Conservation (phyloP, 345 rosid species). For the Populus alba region DNA sequence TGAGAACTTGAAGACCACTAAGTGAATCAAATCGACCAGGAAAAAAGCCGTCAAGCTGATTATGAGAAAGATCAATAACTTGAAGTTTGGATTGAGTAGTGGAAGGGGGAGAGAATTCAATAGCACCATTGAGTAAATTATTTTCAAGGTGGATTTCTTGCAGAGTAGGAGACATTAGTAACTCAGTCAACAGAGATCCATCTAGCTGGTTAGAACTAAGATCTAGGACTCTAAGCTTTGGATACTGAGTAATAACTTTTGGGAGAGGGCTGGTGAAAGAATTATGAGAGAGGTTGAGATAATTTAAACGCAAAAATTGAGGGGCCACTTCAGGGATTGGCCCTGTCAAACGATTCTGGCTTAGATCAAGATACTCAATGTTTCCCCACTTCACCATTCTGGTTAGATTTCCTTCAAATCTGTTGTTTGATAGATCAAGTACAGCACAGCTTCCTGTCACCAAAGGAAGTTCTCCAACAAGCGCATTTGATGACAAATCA, state of each 20-base stretch:
- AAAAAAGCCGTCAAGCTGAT: constrained; percentile 62
- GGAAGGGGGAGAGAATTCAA: constrained; percentile 45
- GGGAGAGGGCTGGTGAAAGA: constrained; percentile 68
- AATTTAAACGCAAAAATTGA: constrained; percentile 79
- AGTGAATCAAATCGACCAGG: constrained; percentile 69
- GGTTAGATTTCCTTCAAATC: constrained; percentile 73
- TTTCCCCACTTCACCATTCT: constrained; percentile 75
- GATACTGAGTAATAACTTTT: constrained; percentile 56
- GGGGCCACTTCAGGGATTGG: constrained; percentile 68
- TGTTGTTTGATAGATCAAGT: constrained; percentile 88
- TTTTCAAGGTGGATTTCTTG: constrained; percentile 70
- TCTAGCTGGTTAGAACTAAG: constrained; percentile 70
- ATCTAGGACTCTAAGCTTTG: constrained; percentile 82
- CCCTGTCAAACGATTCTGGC: constrained; percentile 73
- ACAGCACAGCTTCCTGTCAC: constrained; percentile 74
- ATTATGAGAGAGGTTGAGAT: constrained; percentile 84
- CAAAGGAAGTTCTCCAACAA: constrained; percentile 81
- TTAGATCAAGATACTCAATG: constrained; percentile 85
- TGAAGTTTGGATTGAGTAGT: constrained; percentile 49
- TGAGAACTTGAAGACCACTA: constrained; percentile 61
- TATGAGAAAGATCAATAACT: constrained; percentile 81
- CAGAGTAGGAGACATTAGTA: constrained; percentile 63
- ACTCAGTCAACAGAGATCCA: constrained; percentile 58
- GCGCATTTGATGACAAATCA: constrained; percentile 75
- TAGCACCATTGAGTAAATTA: constrained; percentile 59